These are phyloP conservation scores for Syzygium malaccense DNA, from an alignment of 441 rosid genomes.

Conservation along the genomic window DNA sequence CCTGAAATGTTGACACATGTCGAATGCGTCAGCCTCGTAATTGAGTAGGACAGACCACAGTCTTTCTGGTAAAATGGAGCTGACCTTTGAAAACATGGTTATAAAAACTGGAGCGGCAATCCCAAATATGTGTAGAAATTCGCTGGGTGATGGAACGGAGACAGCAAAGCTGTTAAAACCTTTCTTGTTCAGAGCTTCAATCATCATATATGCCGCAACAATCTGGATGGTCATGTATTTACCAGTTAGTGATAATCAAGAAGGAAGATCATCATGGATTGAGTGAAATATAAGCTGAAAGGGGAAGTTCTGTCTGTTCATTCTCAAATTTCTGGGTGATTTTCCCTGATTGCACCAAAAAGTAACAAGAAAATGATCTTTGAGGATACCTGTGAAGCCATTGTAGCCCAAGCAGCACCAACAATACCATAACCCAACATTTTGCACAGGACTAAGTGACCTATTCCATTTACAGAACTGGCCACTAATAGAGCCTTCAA, in stretches of 20 bases:
- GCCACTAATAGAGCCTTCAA: constrained; percentile 12
- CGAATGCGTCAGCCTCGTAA: neutral
- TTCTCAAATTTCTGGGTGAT: neutral
- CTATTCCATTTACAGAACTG: constrained; percentile 8
- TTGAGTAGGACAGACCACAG: neutral
- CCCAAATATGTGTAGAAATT: neutral
- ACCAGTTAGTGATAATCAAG: neutral
- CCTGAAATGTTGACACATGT: neutral
- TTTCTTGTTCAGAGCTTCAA: constrained; percentile 3
- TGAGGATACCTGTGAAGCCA: constrained; percentile 8
- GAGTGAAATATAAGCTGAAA: neutral
- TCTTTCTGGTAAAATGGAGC: neutral
- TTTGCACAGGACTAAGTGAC: constrained; percentile 8
- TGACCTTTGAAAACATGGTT: constrained; percentile 9
- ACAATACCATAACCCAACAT: constrained; percentile 9
- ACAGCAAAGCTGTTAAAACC: constrained; percentile 7
- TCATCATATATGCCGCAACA: constrained; percentile 13
- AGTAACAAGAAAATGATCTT: neutral
- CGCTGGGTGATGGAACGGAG: constrained; percentile 1
- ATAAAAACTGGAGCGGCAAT: constrained; percentile 11
- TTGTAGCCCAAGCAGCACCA: constrained; percentile 15
- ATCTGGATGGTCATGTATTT: neutral
- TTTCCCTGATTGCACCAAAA: neutral
- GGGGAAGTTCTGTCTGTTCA: neutral
- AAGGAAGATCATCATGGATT: neutral